Conservation (phyloP, 1,284 basidiomycete genomes). For the Lentinus polychrous region DNA sequence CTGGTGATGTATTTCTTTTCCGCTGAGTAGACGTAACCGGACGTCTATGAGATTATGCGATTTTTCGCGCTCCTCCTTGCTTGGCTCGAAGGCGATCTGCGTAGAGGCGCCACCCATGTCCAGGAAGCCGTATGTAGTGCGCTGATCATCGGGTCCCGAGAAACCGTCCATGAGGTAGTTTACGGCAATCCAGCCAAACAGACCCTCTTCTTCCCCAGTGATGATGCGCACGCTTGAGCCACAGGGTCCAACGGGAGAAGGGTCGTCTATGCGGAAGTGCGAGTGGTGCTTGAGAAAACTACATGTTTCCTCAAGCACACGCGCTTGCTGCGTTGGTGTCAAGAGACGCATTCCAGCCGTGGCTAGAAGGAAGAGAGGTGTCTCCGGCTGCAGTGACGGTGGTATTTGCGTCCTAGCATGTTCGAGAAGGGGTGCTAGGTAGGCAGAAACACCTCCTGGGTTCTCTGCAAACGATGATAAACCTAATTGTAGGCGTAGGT, state of each 20-base stretch:
- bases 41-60: slow-evolving; percentile 74
- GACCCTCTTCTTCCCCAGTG: slow-evolving; percentile 95
- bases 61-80: slow-evolving; percentile 44
- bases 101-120: slow-evolving; percentile 99
- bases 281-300: slow-evolving; percentile 68
- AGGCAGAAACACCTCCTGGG: slow-evolving; percentile 62
- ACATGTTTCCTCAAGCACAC: slow-evolving; percentile 75
- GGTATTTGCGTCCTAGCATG: slow-evolving; percentile 86
- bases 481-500: slow-evolving; percentile 43
- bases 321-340: slow-evolving; percentile 58
- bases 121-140: slow-evolving; percentile 92
- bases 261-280: slow-evolving; percentile 65
- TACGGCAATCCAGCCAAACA: slow-evolving; percentile 98
- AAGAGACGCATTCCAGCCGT: slow-evolving; percentile 97
- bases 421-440: slow-evolving; percentile 78
- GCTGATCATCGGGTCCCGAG: slow-evolving; percentile 47
- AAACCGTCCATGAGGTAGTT: slow-evolving; percentile 99
- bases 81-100: slow-evolving; percentile 94
- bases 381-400: slow-evolving; percentile 73
- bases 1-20: slow-evolving; percentile 82
- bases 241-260: slow-evolving; percentile 68
- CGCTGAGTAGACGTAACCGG: slow-evolving; percentile 74
- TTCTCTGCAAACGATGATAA: slow-evolving; percentile 79
- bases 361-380: slow-evolving; percentile 91
- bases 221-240: slow-evolving; percentile 91